These are phyloP conservation scores for Fomitopsis pinicola DNA, from an alignment of 1,284 basidiomycete genomes.

Conservation along the genomic window DNA sequence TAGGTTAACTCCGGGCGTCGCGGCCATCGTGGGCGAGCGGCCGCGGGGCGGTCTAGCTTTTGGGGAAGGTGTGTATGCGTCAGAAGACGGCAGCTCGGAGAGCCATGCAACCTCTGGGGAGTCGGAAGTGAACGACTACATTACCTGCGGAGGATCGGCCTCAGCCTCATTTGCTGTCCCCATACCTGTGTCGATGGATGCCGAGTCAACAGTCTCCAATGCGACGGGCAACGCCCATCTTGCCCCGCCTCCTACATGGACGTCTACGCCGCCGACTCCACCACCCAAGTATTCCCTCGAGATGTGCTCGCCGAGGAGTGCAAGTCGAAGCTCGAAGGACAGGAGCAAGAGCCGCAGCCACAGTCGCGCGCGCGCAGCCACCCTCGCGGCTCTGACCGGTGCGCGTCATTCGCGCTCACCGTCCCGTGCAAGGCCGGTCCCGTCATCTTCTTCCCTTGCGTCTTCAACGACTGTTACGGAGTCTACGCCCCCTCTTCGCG, in stretches of 20 bases:
- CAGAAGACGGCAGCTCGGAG: background rate
- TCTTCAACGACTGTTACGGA: background rate
- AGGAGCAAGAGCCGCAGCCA: slow-evolving; percentile 12
- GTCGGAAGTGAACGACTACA: slow-evolving; percentile 4
- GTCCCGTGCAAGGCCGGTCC: slow-evolving; percentile 7
- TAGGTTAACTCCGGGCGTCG: slow-evolving; percentile 41
- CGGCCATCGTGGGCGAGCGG: background rate
- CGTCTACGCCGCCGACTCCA: slow-evolving; percentile 51
- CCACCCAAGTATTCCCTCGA: slow-evolving; percentile 31
- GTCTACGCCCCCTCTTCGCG: background rate
- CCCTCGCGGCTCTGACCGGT: slow-evolving; percentile 14
- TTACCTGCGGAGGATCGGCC: background rate
- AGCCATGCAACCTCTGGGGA: background rate
- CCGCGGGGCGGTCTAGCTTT: background rate
- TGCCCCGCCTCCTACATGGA: slow-evolving; percentile 40
- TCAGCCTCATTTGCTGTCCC: background rate
- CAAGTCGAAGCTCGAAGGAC: slow-evolving; percentile 18
- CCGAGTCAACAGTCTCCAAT: background rate
- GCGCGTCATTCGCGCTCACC: slow-evolving; percentile 4
- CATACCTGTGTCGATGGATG: background rate
- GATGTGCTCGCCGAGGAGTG: slow-evolving; percentile 24
- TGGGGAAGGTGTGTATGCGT: background rate
- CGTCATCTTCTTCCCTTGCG: slow-evolving; percentile 11
- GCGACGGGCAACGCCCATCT: slow-evolving; percentile 11
- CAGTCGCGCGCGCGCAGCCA: slow-evolving; percentile 14